Percentiles rank a stretch among this genome's conserved stretches.
phyloP scores from a whole-genome alignment of 1,139 yeast species.

The Nematodospora anomalae region DNA sequence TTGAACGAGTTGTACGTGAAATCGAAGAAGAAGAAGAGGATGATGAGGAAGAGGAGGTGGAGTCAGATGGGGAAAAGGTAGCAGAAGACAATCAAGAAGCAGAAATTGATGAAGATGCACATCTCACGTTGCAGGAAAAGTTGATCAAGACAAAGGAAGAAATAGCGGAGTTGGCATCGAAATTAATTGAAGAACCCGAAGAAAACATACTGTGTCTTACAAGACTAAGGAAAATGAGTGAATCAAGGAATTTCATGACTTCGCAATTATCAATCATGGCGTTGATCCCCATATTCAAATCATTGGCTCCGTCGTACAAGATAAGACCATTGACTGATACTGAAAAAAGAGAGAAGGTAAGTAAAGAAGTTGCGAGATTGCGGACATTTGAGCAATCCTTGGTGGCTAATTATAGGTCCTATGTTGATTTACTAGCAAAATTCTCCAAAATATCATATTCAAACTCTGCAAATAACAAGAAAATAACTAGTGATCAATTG shows the following conservation, averaged over 20 bases:
- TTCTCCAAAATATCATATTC: slow-evolving; percentile 40
- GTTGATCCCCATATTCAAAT: slow-evolving; percentile 79
- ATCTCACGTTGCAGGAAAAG: slow-evolving; percentile 56
- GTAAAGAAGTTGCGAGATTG: slow-evolving; percentile 74
- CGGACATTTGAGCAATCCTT: slow-evolving; percentile 80
- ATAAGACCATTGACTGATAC: slow-evolving; percentile 79
- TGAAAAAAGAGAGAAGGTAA: slow-evolving; percentile 79
- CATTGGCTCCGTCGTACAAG: slow-evolving; percentile 83
- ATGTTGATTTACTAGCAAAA: slow-evolving; percentile 54
- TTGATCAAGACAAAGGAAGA: slow-evolving; percentile 72
- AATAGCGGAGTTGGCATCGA: slow-evolving; percentile 77
- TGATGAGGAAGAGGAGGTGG: slow-evolving; percentile 23
- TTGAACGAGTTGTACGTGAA: slow-evolving; percentile 59
- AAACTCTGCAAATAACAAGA: slow-evolving; percentile 43
- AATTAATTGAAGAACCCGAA: slow-evolving; percentile 85
- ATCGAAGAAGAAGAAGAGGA: slow-evolving; percentile 24
- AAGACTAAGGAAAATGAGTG: slow-evolving; percentile 70
- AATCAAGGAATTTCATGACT: slow-evolving; percentile 64
- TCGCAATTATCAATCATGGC: slow-evolving; percentile 76
- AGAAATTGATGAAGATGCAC: slow-evolving; percentile 45
- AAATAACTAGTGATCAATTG: slow-evolving; percentile 36
- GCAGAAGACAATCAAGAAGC: slow-evolving; percentile 29
- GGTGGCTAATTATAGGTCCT: slow-evolving; percentile 67
- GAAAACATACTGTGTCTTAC: slow-evolving; percentile 69
- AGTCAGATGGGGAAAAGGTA: slow-evolving; percentile 19